A percentile compares a stretch with the other conserved stretches of the same genome.
Evolutionary conservation across 352 stramenopile genomes (phyloP).

Genomic region (Phytophthora kernoviae): DNA sequence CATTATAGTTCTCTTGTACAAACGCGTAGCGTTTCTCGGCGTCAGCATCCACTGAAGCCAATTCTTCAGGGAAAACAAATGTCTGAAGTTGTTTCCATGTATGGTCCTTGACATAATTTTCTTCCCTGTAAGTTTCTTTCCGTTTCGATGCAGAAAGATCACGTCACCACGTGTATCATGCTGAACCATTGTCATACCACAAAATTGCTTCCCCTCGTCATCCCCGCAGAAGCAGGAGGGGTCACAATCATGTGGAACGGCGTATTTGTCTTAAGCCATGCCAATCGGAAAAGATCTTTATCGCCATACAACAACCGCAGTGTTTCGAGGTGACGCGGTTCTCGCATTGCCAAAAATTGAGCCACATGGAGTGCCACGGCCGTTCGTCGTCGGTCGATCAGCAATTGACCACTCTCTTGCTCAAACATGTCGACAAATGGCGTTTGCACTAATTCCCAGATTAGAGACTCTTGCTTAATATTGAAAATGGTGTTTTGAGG

Average conservation of each 20-base stretch:
- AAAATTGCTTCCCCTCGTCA: slow-evolving; percentile 42
- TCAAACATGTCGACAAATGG: slow-evolving; percentile 86
- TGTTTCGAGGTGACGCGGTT: slow-evolving; percentile 35
- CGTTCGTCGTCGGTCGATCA: slow-evolving; percentile 51
- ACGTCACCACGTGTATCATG: slow-evolving; percentile 32
- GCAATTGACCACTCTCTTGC: slow-evolving; percentile 75
- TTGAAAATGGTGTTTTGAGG: slow-evolving; percentile 74
- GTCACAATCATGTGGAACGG: slow-evolving; percentile 54
- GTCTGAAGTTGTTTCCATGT: slow-evolving; percentile 35
- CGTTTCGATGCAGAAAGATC: slow-evolving; percentile 59
- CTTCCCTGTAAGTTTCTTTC: slow-evolving; percentile 42
- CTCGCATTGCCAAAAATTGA: slow-evolving; percentile 47
- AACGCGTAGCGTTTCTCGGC: slow-evolving; percentile 24
- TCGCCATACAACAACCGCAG: slow-evolving; percentile 51
- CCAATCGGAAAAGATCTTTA: slow-evolving; percentile 63
- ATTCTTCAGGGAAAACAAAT: slow-evolving; percentile 25
- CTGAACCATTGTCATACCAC: slow-evolving; percentile 51
- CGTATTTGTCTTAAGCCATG: slow-evolving; percentile 56
- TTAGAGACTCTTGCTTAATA: slow-evolving; percentile 45
- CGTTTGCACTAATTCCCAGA: slow-evolving; percentile 78
- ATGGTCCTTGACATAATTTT: slow-evolving; percentile 30
- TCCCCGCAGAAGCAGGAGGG: slow-evolving; percentile 38
- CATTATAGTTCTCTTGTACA: slow-evolving; percentile 25
- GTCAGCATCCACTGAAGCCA: slow-evolving; percentile 21
- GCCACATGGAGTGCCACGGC: slow-evolving; percentile 23